Evolutionary conservation across 208 protist species (phyloP).

Genomic region (Kentomonas sorsogonicus): DNA sequence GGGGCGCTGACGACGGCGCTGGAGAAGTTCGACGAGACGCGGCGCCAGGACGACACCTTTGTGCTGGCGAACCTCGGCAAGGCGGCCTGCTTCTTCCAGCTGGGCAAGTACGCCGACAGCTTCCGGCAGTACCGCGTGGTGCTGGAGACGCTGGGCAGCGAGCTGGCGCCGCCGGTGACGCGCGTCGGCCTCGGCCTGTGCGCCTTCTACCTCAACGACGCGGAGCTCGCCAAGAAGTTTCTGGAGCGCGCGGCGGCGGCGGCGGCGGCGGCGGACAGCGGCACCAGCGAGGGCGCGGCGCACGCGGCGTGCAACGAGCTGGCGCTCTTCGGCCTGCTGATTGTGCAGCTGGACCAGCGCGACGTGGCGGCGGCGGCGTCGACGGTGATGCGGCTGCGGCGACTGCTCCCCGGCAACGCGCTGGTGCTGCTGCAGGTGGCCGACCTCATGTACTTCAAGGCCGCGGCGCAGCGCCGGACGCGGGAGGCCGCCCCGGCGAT

Average conservation of each 20-base stretch:
- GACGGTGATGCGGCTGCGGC: conserved; percentile 43
- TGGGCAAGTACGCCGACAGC: conserved; percentile 57
- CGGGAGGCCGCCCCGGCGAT: conserved; percentile 29
- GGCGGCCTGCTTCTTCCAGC: conserved; percentile 59
- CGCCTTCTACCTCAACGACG: conserved; percentile 48
- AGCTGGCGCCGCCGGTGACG: conserved; percentile 51
- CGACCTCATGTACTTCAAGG: conserved; percentile 82
- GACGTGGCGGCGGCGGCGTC: conserved; percentile 48
- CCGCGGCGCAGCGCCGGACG: conserved; percentile 30
- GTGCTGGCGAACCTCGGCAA: conserved; percentile 63
- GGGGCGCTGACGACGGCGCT: conserved; percentile 46
- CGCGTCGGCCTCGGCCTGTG: conserved; percentile 83
- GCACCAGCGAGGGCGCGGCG: no score
- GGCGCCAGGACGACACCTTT: conserved; percentile 43
- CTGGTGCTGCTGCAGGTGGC: conserved; percentile 66
- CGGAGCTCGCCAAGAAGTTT: conserved; percentile 45
- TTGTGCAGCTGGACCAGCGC: conserved; percentile 67
- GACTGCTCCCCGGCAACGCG: conserved; percentile 58
- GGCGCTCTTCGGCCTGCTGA: conserved; percentile 62
- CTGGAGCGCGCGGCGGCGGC: conserved; percentile 59
- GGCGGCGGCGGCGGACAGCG: conserved; percentile 53
- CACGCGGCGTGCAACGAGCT: no score
- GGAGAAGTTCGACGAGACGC: conserved; percentile 58
- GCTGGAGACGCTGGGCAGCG: conserved; percentile 54
- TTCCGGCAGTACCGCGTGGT: conserved; percentile 70